Evolutionary conservation across 148 eudicot genomes (phyloP), one percentile per base, ranked within the genome.

Genomic region (Gaultheria prostrata): DNA sequence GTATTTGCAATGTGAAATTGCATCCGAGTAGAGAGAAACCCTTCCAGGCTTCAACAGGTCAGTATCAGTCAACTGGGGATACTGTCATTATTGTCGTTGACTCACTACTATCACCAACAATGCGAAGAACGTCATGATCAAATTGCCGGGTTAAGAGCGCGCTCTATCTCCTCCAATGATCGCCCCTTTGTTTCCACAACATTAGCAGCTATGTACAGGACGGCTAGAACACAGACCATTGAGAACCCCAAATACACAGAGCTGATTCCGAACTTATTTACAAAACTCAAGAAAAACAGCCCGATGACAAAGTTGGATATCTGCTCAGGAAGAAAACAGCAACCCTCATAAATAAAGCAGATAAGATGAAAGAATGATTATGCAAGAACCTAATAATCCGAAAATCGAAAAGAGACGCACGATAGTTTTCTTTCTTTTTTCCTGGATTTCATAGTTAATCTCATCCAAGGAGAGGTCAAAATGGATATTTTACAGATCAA

Each of bases 161-260:
- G 95, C 85, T 97, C 97, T 7, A 97, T 97, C 81, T 97, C 99
- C 89, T 97, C 99, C 46, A 97, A 84, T 3, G 99, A 94, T 46
- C 95, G 91, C 63, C 99, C 99, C 91, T 97, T 97, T 67, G 99
- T 97, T 85, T 97, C 99, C 61, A 97, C 98, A n/a, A 97, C 97
- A 39, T 94, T 97, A 78, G 89, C 89, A 70, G 88, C 89, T 87
- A 94, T 90, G 88, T 94, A 97, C 88, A 93, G 33, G 61, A 91
- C 91, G 56, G 98, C 99, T 48, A 94, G 83, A 57, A 90, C 51
- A 84, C 99, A 97, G 10, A 93, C 93, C 18, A 88, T 88, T 0
- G 95, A 93, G 48, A 97, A 97, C 21, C 98, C 98, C 82, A 97
- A 89, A 88, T 97, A 97, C 83, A 97, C 98, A 53, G 74, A 90